These are phyloP conservation scores for Caloboletus inedulis DNA, from an alignment of 1,284 basidiomycete genomes.

Conservation along the genomic window DNA sequence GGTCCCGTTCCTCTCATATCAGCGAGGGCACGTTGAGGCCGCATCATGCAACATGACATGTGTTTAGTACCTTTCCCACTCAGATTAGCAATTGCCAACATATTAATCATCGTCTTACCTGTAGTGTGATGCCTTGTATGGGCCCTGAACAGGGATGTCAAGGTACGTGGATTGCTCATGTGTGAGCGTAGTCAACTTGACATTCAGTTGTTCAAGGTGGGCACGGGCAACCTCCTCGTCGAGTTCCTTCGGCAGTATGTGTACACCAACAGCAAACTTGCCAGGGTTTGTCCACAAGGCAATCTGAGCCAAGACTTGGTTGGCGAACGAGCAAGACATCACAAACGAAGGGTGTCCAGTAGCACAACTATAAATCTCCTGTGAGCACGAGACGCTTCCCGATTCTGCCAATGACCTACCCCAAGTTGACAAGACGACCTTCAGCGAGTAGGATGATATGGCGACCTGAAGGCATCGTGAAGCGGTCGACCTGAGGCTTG, in stretches of 20 bases:
- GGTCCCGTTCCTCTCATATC: constrained; percentile 50
- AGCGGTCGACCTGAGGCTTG: constrained; percentile 99
- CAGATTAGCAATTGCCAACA: constrained; percentile 24
- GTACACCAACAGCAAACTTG: constrained; percentile 91
- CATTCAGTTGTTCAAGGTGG: constrained; percentile 87
- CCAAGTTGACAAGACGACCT: constrained; percentile 98
- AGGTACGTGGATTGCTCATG: constrained; percentile 87
- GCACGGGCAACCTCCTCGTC: constrained; percentile 99
- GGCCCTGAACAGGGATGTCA: constrained; percentile 85
- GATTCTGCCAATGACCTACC: constrained; percentile 49
- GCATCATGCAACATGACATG: constrained; percentile 34
- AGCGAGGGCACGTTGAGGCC: constrained; percentile 78
- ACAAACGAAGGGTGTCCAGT: constrained; percentile 96
- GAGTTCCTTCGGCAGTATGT: constrained; percentile 96
- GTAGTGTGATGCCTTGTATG: constrained; percentile 91
- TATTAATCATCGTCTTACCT: constrained; percentile 43
- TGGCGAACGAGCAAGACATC: constrained; percentile 99
- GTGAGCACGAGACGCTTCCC: constrained; percentile 1
- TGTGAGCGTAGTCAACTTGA: constrained; percentile 88
- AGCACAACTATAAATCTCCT: constrained; percentile 51
- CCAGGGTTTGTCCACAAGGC: constrained; percentile 93
- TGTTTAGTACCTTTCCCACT: constrained; percentile 47
- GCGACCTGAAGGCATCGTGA: constrained; percentile 86
- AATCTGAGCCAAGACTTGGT: constrained; percentile 98
- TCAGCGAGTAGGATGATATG: constrained; percentile 98